phyloP scores from a whole-genome alignment of 108 stramenopile genomes.

The Fragilaria radians region DNA sequence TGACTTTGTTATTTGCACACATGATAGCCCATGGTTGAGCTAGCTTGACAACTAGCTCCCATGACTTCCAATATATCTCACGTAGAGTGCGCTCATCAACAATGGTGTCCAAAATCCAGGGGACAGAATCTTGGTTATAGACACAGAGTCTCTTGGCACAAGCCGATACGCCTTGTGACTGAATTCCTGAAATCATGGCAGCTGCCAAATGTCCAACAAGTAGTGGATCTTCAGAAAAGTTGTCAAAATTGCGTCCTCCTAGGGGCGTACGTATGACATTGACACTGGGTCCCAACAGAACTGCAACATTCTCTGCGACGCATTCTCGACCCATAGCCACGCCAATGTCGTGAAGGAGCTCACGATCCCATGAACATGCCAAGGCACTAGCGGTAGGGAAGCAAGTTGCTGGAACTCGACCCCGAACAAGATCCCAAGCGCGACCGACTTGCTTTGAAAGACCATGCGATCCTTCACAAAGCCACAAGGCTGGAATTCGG shows the following conservation, averaged over 20 bases:
- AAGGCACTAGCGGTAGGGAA: conserved; percentile 40
- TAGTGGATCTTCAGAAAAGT: conserved; percentile 67
- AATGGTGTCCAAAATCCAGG: conserved; percentile 35
- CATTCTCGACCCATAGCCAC: conserved; percentile 32
- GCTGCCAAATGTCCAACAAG: conserved; percentile 35
- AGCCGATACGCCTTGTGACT: conserved; percentile 40
- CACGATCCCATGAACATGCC: conserved; percentile 32
- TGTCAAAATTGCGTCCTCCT: conserved; percentile 64
- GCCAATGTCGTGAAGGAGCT: conserved; percentile 19
- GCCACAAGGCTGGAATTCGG: conserved; percentile 7
- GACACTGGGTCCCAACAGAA: conserved; percentile 56
- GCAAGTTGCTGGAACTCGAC: conserved; percentile 31
- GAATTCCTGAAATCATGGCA: conserved; percentile 41
- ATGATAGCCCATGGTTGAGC: conserved; percentile 34
- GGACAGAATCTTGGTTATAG: conserved; percentile 64
- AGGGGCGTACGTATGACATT: conserved; percentile 53
- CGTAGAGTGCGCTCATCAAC: conserved; percentile 60
- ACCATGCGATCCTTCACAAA: conserved; percentile 15
- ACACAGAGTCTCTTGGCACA: conserved; percentile 58
- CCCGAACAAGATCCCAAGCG: neutral
- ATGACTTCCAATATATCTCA: conserved; percentile 54
- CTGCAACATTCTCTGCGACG: conserved; percentile 14
- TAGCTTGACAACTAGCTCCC: conserved; percentile 32
- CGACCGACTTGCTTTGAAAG: conserved; percentile 1
- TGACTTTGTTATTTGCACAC: conserved; percentile 52